Base-by-base conservation (phyloP, 2,329 filamentous ascomycete species). In the Westerdykella sp. region DNA sequence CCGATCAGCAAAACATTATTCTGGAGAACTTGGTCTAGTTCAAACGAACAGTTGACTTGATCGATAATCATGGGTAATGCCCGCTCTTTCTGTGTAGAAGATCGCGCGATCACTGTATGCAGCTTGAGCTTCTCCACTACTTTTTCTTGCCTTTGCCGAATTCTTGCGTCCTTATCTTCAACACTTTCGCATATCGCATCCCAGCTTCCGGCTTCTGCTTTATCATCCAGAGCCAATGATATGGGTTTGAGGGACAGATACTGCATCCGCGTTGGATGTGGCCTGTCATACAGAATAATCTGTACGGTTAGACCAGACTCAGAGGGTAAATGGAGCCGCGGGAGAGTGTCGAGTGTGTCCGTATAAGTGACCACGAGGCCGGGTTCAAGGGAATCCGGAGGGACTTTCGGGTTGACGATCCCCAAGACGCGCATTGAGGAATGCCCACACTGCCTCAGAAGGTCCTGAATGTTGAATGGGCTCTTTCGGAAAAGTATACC, bases 31-130 rank as follows among this genome's bases (percentile, higher is more conserved):
- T 82, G 77, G 49, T 93, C 84, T 44, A 98, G 76, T 66, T 98
- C 94, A 72, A 84, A 89, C 0, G 90, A 88, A 76, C 93, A 98
- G 60, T 98, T 98, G 63, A 97, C 85, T 69, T 97, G 91, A 56
- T 90, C 88, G 53, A 96, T 79, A 45, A 97, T 90, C 44, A 80
- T 81, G 4, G 84, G 78, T 23, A 98, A 73, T 1, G 86, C 84
- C 48, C 81, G 78, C 64, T 98, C 93, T 57, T 95, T 91, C 46
- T 83, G 79, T 1, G 91, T 93, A 2, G 83, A 80, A 2, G 79
- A 71, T 59, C 86, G 86, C 52, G 82, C 82, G 42, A 86, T 73
- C 4, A 98, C 88, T 2, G 85, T 91, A 65, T 98, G 94, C 50
- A 88, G 76, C 59, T 85, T 88, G 39, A 97, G 71, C 67, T 97